Conservation (phyloP, 2,329 filamentous ascomycete genomes). For the Fusarium nanum region DNA sequence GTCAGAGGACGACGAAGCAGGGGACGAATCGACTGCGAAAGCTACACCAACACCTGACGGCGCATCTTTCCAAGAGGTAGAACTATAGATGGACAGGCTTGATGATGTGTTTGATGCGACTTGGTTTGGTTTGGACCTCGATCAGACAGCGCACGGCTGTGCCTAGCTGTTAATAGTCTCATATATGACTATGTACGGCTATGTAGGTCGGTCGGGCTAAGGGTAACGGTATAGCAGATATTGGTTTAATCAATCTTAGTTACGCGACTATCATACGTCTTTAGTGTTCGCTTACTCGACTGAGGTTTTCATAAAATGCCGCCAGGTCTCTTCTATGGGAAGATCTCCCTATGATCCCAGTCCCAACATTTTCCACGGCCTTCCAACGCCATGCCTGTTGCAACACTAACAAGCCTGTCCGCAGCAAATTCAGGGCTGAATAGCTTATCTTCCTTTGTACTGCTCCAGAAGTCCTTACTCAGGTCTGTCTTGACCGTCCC, state of each 20-base stretch:
- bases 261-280: background rate
- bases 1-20: constrained; percentile 47
- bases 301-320: too few species aligned
- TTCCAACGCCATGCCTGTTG: constrained; percentile 60
- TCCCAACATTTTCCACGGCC: constrained; percentile 75
- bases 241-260: constrained; percentile 37
- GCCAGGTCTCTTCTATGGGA: constrained; percentile 6
- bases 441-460: constrained; percentile 69
- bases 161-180: constrained; percentile 12
- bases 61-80: constrained; percentile 73
- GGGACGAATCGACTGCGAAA: constrained; percentile 53
- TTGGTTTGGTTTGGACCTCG: constrained; percentile 10
- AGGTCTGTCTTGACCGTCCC: constrained; percentile 83
- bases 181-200: constrained; percentile 28
- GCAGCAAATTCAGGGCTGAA: constrained; percentile 75
- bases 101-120: constrained; percentile 3
- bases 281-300: background rate
- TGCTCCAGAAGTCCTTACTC: constrained; percentile 77
- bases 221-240: constrained; percentile 36
- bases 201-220: constrained; percentile 25
- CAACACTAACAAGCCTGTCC: constrained; percentile 70
- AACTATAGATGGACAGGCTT: constrained; percentile 56
- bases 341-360: constrained; percentile 71
- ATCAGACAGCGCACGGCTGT: constrained; percentile 6
- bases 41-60: constrained; percentile 64